Evolutionary conservation across 1,284 basidiomycete species (phyloP).

Genomic region (Fomitopsis pinicola): DNA sequence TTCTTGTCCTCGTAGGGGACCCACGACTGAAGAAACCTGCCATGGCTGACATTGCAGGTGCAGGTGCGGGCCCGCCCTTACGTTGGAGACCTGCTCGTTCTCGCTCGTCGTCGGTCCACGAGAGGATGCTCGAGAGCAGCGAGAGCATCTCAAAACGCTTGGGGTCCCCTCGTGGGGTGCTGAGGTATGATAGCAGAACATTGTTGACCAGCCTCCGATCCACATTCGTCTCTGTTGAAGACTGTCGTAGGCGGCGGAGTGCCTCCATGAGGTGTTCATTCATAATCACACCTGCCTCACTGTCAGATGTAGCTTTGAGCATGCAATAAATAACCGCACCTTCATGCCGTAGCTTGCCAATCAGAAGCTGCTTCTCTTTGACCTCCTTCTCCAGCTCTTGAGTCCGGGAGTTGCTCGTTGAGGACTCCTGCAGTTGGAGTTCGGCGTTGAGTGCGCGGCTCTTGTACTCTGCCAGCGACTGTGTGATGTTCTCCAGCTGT

Average conservation of each 20-base stretch:
- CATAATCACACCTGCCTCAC: constrained; percentile 77
- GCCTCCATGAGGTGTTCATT: constrained; percentile 99
- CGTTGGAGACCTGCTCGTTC: constrained; percentile 88
- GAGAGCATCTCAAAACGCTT: constrained; percentile 98
- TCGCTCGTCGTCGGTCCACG: constrained; percentile 87
- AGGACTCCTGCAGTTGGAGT: constrained; percentile 72
- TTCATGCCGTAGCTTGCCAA: constrained; percentile 93
- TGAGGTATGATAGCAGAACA: constrained; percentile 88
- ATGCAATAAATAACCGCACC: constrained; percentile 39
- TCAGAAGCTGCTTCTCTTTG: constrained; percentile 90
- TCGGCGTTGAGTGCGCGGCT: constrained; percentile 84
- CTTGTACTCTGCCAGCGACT: constrained; percentile 82
- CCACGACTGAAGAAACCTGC: constrained; percentile 53
- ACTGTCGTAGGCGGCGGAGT: constrained; percentile 85
- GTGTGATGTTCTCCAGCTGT: constrained; percentile 66
- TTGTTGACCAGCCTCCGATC: constrained; percentile 95
- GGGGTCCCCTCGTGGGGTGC: constrained; percentile 84
- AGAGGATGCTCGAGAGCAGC: constrained; percentile 83
- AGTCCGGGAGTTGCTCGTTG: constrained; percentile 61
- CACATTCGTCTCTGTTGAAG: constrained; percentile 84
- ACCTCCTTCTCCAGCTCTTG: constrained; percentile 82
- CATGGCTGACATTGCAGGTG: constrained; percentile 20
- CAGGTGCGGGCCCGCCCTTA: constrained; percentile 23
- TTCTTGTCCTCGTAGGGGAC: constrained; percentile 39
- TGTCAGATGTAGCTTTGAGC: not conserved